These are phyloP conservation scores for Malassezia equina DNA, from an alignment of 1,284 basidiomycete genomes.

Conservation along the genomic window DNA sequence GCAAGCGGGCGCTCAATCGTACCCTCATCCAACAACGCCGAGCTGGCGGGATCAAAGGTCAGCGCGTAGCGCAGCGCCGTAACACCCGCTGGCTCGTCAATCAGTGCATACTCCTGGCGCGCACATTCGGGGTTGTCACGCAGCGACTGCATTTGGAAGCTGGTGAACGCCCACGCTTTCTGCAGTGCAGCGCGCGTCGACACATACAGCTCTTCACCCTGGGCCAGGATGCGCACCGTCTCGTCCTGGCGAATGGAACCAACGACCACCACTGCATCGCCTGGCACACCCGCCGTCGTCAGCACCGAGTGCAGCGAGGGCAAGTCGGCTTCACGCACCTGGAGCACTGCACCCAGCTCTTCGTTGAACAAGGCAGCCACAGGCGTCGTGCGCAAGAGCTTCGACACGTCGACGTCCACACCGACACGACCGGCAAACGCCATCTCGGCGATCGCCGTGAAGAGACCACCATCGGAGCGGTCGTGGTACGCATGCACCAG, in stretches of 20 bases:
- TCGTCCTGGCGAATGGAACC: slow-evolving; percentile 56
- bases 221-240: slow-evolving; percentile 51
- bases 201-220: slow-evolving; percentile 20
- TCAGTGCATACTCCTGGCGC: slow-evolving; percentile 70
- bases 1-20: slow-evolving; percentile 24
- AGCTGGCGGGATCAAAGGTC: slow-evolving; percentile 35
- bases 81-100: slow-evolving; percentile 49
- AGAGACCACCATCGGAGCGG: slow-evolving; percentile 88
- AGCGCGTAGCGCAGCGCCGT: slow-evolving; percentile 50
- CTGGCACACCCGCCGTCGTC: slow-evolving; percentile 62
- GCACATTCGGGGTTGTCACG: slow-evolving; percentile 75
- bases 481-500: slow-evolving; percentile 91
- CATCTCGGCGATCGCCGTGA: slow-evolving; percentile 91
- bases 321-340: slow-evolving; percentile 63
- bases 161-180: slow-evolving; percentile 83
- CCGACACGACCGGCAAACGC: slow-evolving; percentile 82
- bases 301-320: slow-evolving; percentile 59
- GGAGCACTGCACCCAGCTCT: slow-evolving; percentile 85
- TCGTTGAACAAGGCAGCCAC: slow-evolving; percentile 76
- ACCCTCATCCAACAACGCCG: slow-evolving; percentile 21
- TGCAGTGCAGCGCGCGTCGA: slow-evolving; percentile 62
- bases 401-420: slow-evolving; percentile 60
- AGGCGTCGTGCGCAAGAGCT: slow-evolving; percentile 51
- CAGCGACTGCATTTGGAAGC: slow-evolving; percentile 76
- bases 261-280: slow-evolving; percentile 62